These are phyloP conservation scores for Botrytis paeoniae DNA, from an alignment of 2,329 filamentous ascomycete genomes.

Conservation along the genomic window DNA sequence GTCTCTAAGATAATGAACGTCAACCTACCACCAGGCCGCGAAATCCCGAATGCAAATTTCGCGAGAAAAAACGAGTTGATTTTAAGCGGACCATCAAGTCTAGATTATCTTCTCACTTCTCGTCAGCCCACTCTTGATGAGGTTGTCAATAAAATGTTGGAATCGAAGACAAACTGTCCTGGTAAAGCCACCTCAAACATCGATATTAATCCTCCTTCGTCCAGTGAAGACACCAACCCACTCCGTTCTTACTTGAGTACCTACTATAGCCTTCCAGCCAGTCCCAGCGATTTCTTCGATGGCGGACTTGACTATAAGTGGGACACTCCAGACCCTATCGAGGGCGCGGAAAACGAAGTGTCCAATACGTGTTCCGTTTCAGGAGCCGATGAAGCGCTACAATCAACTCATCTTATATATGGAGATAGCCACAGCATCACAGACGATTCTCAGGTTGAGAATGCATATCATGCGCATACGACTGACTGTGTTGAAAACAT, in stretches of 20 bases:
- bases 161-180: not conserved
- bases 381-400: not conserved
- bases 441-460: not conserved
- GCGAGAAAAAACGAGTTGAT: constrained; percentile 44
- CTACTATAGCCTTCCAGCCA: constrained; percentile 39
- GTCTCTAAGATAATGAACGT: constrained; percentile 9
- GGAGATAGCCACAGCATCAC: not conserved
- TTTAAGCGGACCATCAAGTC: constrained; percentile 32
- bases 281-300: constrained; percentile 46
- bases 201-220: not conserved
- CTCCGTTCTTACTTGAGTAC: constrained; percentile 12
- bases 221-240: constrained; percentile 2
- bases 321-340: constrained; percentile 15
- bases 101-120: constrained; percentile 16
- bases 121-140: constrained; percentile 16
- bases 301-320: constrained; percentile 45
- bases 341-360: not conserved
- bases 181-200: constrained; percentile 4
- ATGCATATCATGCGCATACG: not conserved
- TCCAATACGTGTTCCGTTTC: not conserved
- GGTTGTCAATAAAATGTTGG: not conserved
- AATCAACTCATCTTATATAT: not conserved
- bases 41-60: constrained; percentile 46
- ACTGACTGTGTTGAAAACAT: constrained; percentile 6
- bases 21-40: constrained; percentile 20